Evolutionary conservation across 2,329 filamentous ascomycete species (phyloP), one percentile per base, ranked within the genome.

Genomic region (Mollisiaceae sp.): DNA sequence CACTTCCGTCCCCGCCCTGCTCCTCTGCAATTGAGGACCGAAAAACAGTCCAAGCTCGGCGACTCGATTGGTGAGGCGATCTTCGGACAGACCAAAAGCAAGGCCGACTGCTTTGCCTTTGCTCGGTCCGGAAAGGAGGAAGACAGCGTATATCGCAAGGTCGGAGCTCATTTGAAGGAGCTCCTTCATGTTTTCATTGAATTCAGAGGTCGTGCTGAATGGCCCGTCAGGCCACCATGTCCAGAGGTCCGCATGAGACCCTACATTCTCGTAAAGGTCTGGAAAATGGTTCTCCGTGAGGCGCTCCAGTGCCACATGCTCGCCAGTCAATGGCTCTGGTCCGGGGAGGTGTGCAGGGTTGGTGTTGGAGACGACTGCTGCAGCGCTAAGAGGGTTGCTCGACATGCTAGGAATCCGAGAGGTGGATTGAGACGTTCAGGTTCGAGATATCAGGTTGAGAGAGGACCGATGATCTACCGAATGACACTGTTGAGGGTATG

Each of bases 1-100:
- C 0, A 81, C 80, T 72, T 89, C 87, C 0, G 86, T 89, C 0
- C 85, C 83, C 12, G 79, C 79, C 0, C 79, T 79, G 0, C 85
- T 87, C 27, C 81, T 80, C 71, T 85, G 82, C 38, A 89, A 73
- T 2, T 70, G 68, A 1, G 79, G 75, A 0, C 83, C 79, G 67
- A 85, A 83, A 35, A 86, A 77, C n/a, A 89, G 54, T 20, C 65
- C 65, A 20, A 67, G 32, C 57, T 67, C 65, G n/a, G 56, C 60
- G 55, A 65, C 63, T 55, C 65, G 65, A 55, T 67, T 63, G 15
- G 64, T 60, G 35, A 50, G 15, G 45, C 55, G 60, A 24, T 66
- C 56, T 52, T 60, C 60, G 39, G 60, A 60, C 8, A 63, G 32
- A 57, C 36, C 55, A 55, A 63, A 47, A 5, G 57, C 64, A 50